phyloP scores from a whole-genome alignment of 1,284 basidiomycete species.

The Sutorius eximius region DNA sequence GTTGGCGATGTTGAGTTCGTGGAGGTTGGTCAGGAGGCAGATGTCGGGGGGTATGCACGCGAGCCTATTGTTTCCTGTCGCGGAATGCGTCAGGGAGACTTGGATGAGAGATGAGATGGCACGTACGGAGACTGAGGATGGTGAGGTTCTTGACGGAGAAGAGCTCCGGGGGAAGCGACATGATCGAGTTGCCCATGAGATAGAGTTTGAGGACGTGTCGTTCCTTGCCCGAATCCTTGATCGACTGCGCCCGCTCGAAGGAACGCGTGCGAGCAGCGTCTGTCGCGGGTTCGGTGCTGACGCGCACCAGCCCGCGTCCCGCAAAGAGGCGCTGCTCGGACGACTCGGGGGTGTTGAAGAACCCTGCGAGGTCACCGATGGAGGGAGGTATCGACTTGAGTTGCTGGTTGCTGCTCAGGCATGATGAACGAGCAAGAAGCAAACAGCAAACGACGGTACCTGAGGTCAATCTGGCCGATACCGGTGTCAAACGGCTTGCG shows the following conservation, averaged over 20 bases:
- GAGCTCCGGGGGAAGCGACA: slow-evolving; percentile 28
- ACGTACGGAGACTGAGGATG: slow-evolving; percentile 35
- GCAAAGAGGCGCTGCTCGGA: slow-evolving; percentile 30
- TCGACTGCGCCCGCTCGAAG: slow-evolving; percentile 33
- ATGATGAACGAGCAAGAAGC: slow-evolving; percentile 11
- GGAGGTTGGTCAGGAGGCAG: slow-evolving; percentile 49
- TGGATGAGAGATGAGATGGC: too few relatives aligned
- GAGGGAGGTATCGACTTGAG: slow-evolving; percentile 30
- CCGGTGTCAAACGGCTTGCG: slow-evolving; percentile 30
- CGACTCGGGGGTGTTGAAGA: slow-evolving; percentile 32
- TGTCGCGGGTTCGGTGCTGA: slow-evolving; percentile 27
- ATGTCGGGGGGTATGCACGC: slow-evolving; percentile 67
- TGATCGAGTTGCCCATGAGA: slow-evolving; percentile 30
- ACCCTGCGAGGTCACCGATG: slow-evolving; percentile 25
- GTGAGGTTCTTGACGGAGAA: slow-evolving; percentile 32
- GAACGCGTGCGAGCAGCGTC: slow-evolving; percentile 24
- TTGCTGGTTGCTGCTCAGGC: slow-evolving; percentile 20
- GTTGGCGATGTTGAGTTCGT: slow-evolving; percentile 59
- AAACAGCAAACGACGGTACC: slow-evolving; percentile 17
- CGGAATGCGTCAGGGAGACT: too few relatives aligned
- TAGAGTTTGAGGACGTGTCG: slow-evolving; percentile 35
- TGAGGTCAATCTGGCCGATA: slow-evolving; percentile 35
- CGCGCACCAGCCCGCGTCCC: slow-evolving; percentile 18
- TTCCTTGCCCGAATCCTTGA: slow-evolving; percentile 35
- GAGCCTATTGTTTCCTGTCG: slow-evolving; percentile 45